Conservation (phyloP, 805 yeast species). For the Schizosaccharomyces osmophilus region DNA sequence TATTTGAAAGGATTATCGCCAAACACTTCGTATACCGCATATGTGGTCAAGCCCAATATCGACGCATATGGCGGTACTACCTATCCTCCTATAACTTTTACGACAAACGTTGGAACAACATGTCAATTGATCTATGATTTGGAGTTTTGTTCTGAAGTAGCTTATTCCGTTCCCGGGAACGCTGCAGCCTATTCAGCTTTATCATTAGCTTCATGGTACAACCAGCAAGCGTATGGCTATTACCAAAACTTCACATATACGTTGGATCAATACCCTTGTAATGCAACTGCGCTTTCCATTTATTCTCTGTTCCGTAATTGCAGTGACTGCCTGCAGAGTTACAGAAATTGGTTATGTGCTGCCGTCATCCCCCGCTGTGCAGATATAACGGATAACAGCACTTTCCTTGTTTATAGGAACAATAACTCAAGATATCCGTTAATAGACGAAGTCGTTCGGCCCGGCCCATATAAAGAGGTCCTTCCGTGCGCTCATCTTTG, state of each 20-base stretch:
- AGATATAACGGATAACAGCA: constrained; percentile 20
- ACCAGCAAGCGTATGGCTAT: constrained; percentile 28
- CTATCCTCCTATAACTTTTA: constrained; percentile 29
- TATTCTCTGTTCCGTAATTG: constrained; percentile 60
- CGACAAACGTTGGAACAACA: constrained; percentile 21
- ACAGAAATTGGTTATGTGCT: constrained; percentile 73
- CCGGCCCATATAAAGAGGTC: constrained; percentile 48
- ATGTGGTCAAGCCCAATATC: constrained; percentile 27
- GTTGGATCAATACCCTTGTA: constrained; percentile 49
- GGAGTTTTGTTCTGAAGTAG: constrained; percentile 56
- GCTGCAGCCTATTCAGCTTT: constrained; percentile 15
- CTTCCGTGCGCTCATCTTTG: constrained; percentile 73
- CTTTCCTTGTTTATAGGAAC: constrained; percentile 15
- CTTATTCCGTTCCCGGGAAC: constrained; percentile 60
- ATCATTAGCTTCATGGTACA: constrained; percentile 29
- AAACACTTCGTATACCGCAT: constrained; percentile 40
- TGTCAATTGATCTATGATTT: constrained; percentile 56
- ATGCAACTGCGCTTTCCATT: constrained; percentile 33
- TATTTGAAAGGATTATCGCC: constrained; percentile 33
- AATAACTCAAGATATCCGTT: constrained; percentile 30
- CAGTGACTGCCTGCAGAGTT: constrained; percentile 41
- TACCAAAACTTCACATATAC: constrained; percentile 52
- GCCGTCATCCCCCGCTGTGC: constrained; percentile 74
- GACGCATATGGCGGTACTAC: constrained; percentile 33
- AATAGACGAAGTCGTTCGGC: constrained; percentile 29